A percentile compares a stretch with the other conserved stretches of the same genome.
phyloP scores from a whole-genome alignment of 2,329 filamentous ascomycete genomes.

The Seiridium cupressi region DNA sequence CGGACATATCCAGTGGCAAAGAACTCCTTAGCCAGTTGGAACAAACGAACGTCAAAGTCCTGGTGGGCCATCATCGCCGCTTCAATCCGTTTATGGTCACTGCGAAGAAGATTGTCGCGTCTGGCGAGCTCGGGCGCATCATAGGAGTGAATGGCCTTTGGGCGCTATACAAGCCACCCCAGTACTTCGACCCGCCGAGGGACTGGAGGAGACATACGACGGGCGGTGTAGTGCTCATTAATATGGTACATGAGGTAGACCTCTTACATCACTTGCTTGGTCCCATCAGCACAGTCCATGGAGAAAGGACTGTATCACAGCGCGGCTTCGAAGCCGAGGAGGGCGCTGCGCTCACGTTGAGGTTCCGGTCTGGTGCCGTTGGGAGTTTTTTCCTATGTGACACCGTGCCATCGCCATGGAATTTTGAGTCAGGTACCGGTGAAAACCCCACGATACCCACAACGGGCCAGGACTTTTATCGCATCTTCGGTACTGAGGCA shows the following conservation, averaged over 20 bases:
- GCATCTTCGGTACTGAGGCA: conserved; percentile 52
- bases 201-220: conserved; percentile 44
- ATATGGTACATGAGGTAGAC: conserved; percentile 61
- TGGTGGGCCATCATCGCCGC: conserved; percentile 58
- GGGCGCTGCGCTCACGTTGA: conserved; percentile 51
- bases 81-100: conserved; percentile 56
- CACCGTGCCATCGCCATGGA: conserved; percentile 47
- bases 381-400: conserved; percentile 58
- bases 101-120: conserved; percentile 42
- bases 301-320: conserved; percentile 42
- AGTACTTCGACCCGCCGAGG: conserved; percentile 47
- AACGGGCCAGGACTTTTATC: conserved; percentile 44
- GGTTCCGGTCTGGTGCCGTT: conserved; percentile 52
- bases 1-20: conserved; percentile 33
- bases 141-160: conserved; percentile 56
- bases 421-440: conserved; percentile 56
- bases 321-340: conserved; percentile 52
- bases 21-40: conserved; percentile 26
- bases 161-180: conserved; percentile 47
- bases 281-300: conserved; percentile 48
- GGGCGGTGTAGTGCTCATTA: conserved; percentile 53
- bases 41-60: conserved; percentile 34
- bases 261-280: conserved; percentile 56
- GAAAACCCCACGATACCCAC: conserved; percentile 54
- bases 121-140: conserved; percentile 39